These are phyloP conservation scores for Ramalina peruviana DNA, from an alignment of 495 filamentous ascomycete genomes.

Conservation along the genomic window DNA sequence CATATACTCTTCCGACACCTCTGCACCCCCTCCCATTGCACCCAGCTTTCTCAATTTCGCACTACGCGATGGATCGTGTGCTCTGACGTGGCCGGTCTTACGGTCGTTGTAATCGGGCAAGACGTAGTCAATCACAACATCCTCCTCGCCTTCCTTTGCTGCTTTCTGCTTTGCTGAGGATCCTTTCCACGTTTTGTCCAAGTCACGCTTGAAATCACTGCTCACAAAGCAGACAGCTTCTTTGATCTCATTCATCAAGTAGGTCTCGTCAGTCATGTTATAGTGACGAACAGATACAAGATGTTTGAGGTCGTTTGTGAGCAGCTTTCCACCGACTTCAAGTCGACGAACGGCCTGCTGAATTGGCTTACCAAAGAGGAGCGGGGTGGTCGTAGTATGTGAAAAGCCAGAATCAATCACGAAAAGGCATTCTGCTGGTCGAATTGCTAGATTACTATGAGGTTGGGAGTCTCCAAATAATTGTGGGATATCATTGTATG, in stretches of 20 bases:
- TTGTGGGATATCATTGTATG: conserved; percentile 64
- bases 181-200: conserved; percentile 74
- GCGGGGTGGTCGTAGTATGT: conserved; percentile 80
- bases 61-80: conserved; percentile 54
- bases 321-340: conserved; percentile 79
- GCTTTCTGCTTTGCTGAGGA: conserved; percentile 21
- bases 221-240: conserved; percentile 79
- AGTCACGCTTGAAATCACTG: conserved; percentile 59
- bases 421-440: conserved; percentile 68
- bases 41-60: conserved; percentile 44
- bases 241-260: conserved; percentile 91
- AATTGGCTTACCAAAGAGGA: conserved; percentile 65
- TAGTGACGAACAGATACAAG: conserved; percentile 81
- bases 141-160: conserved; percentile 32
- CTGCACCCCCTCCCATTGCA: conserved; percentile 37
- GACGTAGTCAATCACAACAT: conserved; percentile 84
- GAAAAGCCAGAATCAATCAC: conserved; percentile 88
- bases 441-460: conserved; percentile 24
- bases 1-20: conserved; percentile 62
- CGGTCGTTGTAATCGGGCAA: conserved; percentile 77
- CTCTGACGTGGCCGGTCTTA: conserved; percentile 56
- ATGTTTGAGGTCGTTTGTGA: conserved; percentile 91
- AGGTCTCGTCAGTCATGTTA: conserved; percentile 84
- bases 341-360: conserved; percentile 74
- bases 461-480: conserved; percentile 37